Evolutionary conservation across 2,329 filamentous ascomycete genomes (phyloP).

Genomic region (Hysterium pulicare): DNA sequence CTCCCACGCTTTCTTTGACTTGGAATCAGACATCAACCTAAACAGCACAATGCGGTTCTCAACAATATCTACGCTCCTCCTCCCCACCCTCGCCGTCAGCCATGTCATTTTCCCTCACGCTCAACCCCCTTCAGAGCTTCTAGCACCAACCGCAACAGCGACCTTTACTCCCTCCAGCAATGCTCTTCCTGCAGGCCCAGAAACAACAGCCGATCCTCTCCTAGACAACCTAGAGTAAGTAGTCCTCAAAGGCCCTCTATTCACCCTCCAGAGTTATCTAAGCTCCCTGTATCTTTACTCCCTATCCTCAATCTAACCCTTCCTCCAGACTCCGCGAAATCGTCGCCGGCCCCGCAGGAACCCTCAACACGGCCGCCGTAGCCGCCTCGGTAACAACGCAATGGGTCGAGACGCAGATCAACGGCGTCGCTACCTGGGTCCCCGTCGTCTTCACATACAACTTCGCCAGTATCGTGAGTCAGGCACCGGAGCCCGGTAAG

Average conservation of each 20-base stretch:
- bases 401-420: constrained; percentile 31
- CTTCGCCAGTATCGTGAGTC: constrained; percentile 16
- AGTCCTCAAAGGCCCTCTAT: neutral
- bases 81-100: constrained; percentile 7
- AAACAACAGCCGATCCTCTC: constrained; percentile 1
- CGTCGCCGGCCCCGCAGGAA: neutral
- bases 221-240: constrained; percentile 6
- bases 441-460: constrained; percentile 27
- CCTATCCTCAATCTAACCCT: constrained; percentile 4
- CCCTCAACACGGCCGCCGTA: neutral
- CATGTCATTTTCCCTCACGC: constrained; percentile 5
- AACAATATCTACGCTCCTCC: constrained; percentile 2
- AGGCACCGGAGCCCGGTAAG: constrained; percentile 21
- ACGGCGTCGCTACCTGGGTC: constrained; percentile 28
- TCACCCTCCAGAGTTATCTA: too few species aligned
- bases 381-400: constrained; percentile 21
- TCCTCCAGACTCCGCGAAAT: constrained; percentile 4
- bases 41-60: constrained; percentile 6
- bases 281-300: constrained; percentile 1
- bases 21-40: too few species aligned
- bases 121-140: constrained; percentile 6
- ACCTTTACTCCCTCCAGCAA: neutral
- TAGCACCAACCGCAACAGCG: constrained; percentile 3
- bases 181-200: neutral
- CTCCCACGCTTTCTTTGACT: too few species aligned